These are phyloP conservation scores for Chionographis japonica DNA, from an alignment of 106 monocot species.

Conservation along the genomic window DNA sequence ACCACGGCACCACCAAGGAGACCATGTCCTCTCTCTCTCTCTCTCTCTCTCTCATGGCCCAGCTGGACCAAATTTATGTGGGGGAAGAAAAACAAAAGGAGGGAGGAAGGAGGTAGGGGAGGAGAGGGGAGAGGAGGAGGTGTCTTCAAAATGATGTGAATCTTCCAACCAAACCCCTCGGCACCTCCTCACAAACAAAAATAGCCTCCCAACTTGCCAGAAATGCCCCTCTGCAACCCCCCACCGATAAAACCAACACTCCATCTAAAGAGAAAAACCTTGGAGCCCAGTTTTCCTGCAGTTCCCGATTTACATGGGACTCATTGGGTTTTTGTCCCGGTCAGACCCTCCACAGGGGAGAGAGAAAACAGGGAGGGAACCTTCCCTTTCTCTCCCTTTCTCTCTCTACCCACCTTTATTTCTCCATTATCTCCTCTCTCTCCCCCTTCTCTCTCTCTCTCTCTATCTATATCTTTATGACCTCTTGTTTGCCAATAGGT, in stretches of 20 bases:
- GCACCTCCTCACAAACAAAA: too few species aligned
- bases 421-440: constrained; percentile 21
- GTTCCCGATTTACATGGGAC: not conserved
- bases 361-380: constrained; percentile 24
- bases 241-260: not conserved
- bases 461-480: constrained; percentile 9
- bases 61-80: too few species aligned
- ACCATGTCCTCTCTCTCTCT: too few species aligned
- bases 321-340: constrained; percentile 12
- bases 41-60: too few species aligned
- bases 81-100: too few species aligned
- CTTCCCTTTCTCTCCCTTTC: constrained; percentile 25
- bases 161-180: too few species aligned
- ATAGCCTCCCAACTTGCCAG: not conserved
- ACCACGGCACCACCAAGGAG: too few species aligned
- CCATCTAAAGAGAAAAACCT: not conserved
- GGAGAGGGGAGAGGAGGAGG: too few species aligned
- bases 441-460: constrained; percentile 14
- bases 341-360: constrained; percentile 18
- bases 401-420: constrained; percentile 10
- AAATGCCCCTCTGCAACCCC: constrained; percentile 23
- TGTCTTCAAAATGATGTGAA: too few species aligned
- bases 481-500: constrained; percentile 3
- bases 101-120: too few species aligned
- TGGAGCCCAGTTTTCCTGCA: not conserved